Evolutionary conservation across 805 yeast species (phyloP), one percentile per base, ranked within the genome.

Genomic region (Cyberlindnera xishuangbannaensis): DNA sequence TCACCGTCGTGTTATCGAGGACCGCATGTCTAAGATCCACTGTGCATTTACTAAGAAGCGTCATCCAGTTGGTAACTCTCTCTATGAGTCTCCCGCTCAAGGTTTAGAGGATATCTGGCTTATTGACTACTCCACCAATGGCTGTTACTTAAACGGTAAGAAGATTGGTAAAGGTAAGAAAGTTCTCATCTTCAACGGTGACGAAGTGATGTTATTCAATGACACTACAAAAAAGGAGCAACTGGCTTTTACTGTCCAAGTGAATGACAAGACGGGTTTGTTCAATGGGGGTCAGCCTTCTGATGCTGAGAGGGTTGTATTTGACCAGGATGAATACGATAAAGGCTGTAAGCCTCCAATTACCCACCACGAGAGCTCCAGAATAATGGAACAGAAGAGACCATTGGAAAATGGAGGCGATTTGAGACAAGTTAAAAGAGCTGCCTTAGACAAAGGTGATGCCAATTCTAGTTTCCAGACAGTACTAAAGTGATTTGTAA

Each of bases 21-120:
- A 71, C 45, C 61, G 96, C 28, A 70, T 90, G 47, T 88, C 97
- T 3, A 83, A 86, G 43, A 66, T 79, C 1, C 97, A 92, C 57
- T 87, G 96, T 55, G 61, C 77, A 19, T 63, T 90, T 11, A 48
- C 67, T 34, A 75, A 75, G 48, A 71, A 76, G 39, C 64, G 86
- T 37, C 85, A 80, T 50, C 77, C 77, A 0, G 70, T 75, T 4
- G 69, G 71, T 11, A 62, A 65, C 19, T 65, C 76, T 20, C 67
- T 78, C 4, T 73, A 63, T 50, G 85, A 78, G 45, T 73, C 82
- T 8, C 86, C 88, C 0, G 87, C 86, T 0, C 80, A 74, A 57
- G 79, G 80, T 37, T 58, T 78, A 7, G 83, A 78, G 36, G 87
- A 78, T 50, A 65, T 83, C 12, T 86, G 95, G 94, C 61, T 88